These are phyloP conservation scores for Saturnispora galanensis DNA, from an alignment of 805 yeast species.

Conservation along the genomic window DNA sequence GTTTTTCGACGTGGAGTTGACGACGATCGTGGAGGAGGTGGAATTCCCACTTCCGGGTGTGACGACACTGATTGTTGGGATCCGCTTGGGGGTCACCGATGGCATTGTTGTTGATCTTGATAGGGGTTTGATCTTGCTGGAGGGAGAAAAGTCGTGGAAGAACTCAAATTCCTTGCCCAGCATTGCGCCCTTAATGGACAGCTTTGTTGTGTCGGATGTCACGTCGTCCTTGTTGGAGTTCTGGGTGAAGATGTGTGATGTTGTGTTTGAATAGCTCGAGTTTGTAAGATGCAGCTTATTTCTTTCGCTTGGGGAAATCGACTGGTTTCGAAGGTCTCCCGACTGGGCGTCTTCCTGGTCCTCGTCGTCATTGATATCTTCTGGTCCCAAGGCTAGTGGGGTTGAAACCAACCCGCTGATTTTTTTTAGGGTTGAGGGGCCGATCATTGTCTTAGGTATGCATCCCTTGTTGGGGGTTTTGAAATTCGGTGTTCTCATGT, in stretches of 20 bases:
- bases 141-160: conserved; percentile 3
- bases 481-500: neutral
- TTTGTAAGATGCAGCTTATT: conserved; percentile 5
- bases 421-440: conserved; percentile 5
- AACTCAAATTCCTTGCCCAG: neutral
- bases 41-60: conserved; percentile 17
- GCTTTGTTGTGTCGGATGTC: conserved; percentile 3
- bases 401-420: conserved; percentile 5
- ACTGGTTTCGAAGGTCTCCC: neutral
- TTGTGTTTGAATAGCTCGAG: conserved; percentile 1
- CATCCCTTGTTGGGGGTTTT: conserved; percentile 8
- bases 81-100: neutral
- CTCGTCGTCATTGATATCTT: neutral
- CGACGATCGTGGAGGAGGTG: conserved; percentile 27
- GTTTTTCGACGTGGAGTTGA: conserved; percentile 20
- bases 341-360: neutral
- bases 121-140: neutral
- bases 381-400: neutral
- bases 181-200: neutral
- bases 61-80: neutral
- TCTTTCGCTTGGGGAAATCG: conserved; percentile 4
- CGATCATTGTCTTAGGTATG: neutral
- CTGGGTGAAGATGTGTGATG: conserved; percentile 6
- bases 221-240: neutral
- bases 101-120: conserved; percentile 4